Evolutionary conservation across 768 basidiomycete species (phyloP).

Genomic region (Boletus subcaerulescens): DNA sequence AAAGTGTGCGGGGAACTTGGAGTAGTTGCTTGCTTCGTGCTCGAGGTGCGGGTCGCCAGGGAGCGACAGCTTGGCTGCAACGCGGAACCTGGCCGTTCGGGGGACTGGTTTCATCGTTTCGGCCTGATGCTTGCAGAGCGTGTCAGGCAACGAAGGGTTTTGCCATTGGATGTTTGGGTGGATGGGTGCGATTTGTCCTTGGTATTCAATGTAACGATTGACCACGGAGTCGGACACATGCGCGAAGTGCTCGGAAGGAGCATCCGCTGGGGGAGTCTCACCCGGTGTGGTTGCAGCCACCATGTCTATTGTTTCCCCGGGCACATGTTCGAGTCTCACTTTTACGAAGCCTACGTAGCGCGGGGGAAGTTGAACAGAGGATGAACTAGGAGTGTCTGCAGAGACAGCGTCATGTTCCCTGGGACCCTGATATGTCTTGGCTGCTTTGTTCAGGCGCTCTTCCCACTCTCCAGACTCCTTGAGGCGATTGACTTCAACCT

Average conservation of each 20-base stretch:
- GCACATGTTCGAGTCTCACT: background rate
- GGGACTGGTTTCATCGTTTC: conserved; percentile 6
- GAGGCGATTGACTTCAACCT: conserved; percentile 8
- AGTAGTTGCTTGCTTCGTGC: conserved; percentile 26
- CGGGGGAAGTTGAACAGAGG: background rate
- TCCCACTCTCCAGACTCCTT: conserved; percentile 17
- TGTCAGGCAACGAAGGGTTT: conserved; percentile 6
- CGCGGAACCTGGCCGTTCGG: conserved; percentile 35
- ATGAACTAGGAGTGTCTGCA: background rate
- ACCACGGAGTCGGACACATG: background rate
- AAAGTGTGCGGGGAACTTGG: conserved; percentile 26
- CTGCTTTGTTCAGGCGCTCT: background rate
- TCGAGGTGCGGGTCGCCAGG: conserved; percentile 35
- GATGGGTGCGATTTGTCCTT: conserved; percentile 1
- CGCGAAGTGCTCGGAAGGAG: background rate
- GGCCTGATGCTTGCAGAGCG: conserved; percentile 13
- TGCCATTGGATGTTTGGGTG: conserved; percentile 21
- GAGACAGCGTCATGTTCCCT: background rate
- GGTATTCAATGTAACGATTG: background rate
- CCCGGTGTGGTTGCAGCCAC: background rate
- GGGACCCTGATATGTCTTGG: background rate
- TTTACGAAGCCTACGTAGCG: conserved; percentile 8
- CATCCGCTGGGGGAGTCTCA: background rate
- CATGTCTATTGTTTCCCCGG: background rate
- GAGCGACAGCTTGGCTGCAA: conserved; percentile 43